A percentile compares a stretch with the other conserved stretches of the same genome.
Conservation (phyloP, 331 rosid species). For the Rosa hybrid region DNA sequence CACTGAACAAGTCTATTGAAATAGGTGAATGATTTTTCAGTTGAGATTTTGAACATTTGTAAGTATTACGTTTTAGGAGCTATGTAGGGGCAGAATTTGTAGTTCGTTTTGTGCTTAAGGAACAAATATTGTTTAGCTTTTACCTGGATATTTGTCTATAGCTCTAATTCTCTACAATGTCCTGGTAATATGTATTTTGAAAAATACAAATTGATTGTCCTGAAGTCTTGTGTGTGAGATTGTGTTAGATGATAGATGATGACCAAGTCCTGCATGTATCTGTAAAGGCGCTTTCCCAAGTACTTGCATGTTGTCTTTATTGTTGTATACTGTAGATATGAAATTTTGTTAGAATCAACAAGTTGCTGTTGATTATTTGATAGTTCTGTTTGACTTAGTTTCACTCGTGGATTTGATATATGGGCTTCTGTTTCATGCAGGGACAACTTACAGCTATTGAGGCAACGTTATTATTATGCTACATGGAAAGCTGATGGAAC, state of each 20-base stretch:
- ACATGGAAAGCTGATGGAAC: conserved; percentile 99
- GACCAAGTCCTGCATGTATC: background rate
- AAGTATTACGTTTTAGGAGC: background rate
- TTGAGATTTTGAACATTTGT: background rate
- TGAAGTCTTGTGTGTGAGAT: background rate
- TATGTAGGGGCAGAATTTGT: background rate
- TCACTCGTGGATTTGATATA: conserved; percentile 21
- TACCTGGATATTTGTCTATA: conserved; percentile 8
- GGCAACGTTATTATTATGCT: conserved; percentile 96
- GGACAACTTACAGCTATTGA: conserved; percentile 82
- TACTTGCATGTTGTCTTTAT: background rate
- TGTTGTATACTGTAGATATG: background rate
- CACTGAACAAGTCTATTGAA: background rate
- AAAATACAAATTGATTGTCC: background rate
- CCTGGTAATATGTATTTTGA: background rate
- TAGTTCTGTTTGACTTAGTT: conserved; percentile 8
- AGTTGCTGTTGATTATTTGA: conserved; percentile 20
- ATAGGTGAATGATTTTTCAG: background rate
- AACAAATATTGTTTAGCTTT: background rate
- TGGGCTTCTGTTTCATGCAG: conserved; percentile 49
- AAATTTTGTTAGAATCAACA: background rate
- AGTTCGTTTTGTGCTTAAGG: conserved; percentile 1
- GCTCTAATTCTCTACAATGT: background rate
- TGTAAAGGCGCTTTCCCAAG: background rate
- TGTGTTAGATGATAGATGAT: background rate